Conservation (phyloP, 2,329 filamentous ascomycete species). For the Cytospora leucostoma region DNA sequence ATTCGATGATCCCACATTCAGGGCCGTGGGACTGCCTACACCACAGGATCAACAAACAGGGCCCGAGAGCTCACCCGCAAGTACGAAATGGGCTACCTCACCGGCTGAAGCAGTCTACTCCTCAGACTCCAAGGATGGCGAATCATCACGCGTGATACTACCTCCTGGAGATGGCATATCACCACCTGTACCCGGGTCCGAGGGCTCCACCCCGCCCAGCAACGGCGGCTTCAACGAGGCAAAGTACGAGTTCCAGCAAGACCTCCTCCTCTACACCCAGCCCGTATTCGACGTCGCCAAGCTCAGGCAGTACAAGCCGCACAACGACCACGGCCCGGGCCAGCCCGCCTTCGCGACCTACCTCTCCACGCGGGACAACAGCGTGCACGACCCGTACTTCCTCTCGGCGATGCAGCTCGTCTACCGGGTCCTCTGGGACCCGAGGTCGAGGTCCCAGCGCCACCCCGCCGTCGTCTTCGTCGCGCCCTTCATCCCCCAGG, state of each 20-base stretch:
- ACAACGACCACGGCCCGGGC: conserved; percentile 25
- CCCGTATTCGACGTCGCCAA: conserved; percentile 17
- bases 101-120: conserved; percentile 5
- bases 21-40: conserved; percentile 11
- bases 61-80: background rate
- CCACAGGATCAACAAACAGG: background rate
- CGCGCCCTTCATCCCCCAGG: conserved; percentile 25
- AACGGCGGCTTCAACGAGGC: conserved; percentile 22
- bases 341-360: conserved; percentile 26
- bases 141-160: background rate
- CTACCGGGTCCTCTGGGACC: conserved; percentile 26
- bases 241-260: conserved; percentile 25
- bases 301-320: conserved; percentile 23
- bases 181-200: background rate
- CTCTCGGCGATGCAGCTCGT: conserved; percentile 27
- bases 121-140: background rate
- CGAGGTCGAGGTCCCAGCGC: conserved; percentile 19
- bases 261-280: conserved; percentile 20
- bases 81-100: conserved; percentile 4
- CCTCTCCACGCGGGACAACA: conserved; percentile 34
- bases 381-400: conserved; percentile 26
- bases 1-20: background rate
- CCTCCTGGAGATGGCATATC: background rate
- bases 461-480: conserved; percentile 25
- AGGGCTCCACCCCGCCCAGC: background rate